These are phyloP conservation scores for Chenopodium album DNA, from an alignment of 148 eudicot genomes.

Conservation along the genomic window DNA sequence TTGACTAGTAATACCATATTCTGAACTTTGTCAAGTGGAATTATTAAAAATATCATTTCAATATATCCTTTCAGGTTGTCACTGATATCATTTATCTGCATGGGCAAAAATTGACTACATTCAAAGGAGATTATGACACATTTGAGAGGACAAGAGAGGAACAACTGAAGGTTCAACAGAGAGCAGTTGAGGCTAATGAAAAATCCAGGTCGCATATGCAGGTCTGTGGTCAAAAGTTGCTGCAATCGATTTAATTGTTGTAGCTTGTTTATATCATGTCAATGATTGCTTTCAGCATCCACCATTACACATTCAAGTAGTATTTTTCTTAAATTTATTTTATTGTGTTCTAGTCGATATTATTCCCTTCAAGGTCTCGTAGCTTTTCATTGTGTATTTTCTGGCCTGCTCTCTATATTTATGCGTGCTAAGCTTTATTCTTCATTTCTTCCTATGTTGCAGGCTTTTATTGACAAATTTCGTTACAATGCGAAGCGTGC, in stretches of 20 bases:
- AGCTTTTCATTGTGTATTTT: slow-evolving; percentile 11
- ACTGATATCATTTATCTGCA: slow-evolving; percentile 96
- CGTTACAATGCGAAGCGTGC: slow-evolving; percentile 99
- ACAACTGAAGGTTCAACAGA: slow-evolving; percentile 77
- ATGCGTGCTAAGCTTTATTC: slow-evolving; percentile 12
- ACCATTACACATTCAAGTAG: neutral
- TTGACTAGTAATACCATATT: slow-evolving; percentile 1
- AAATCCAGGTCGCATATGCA: slow-evolving; percentile 95
- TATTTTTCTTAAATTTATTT: neutral
- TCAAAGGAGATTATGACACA: slow-evolving; percentile 83
- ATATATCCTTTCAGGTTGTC: slow-evolving; percentile 67
- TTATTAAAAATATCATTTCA: slow-evolving; percentile 17
- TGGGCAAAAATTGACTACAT: slow-evolving; percentile 68
- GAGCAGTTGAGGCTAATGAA: slow-evolving; percentile 94
- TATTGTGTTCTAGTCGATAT: neutral
- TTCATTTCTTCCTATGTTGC: slow-evolving; percentile 34
- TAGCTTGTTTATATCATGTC: slow-evolving; percentile 5
- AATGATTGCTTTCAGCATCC: neutral
- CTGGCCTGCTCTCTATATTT: neutral
- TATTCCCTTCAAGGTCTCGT: neutral
- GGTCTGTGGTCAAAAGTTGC: slow-evolving; percentile 43
- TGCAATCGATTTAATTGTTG: neutral
- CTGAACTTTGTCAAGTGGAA: neutral
- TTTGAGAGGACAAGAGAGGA: slow-evolving; percentile 97
- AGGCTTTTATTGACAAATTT: slow-evolving; percentile 91